Evolutionary conservation across 371 early-diverging fungal genomes (phyloP).

Genomic region (Batrachochytrium dendrobatidis): DNA sequence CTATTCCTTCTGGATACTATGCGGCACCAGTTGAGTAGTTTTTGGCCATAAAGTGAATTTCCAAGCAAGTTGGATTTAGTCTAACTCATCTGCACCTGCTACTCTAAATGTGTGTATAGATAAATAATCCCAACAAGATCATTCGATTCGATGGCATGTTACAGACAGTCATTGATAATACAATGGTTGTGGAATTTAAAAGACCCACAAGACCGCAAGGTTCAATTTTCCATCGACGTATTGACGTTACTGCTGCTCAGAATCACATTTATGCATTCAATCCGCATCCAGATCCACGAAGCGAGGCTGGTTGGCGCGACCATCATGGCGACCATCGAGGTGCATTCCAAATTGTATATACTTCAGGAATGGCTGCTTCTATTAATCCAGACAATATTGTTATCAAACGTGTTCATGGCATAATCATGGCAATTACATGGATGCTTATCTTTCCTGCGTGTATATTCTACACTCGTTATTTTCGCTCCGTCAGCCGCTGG

Average conservation of each 20-base stretch:
- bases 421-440: conserved; percentile 28
- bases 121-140: background rate
- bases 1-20: conserved; percentile 1
- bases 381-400: background rate
- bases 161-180: background rate
- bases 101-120: background rate
- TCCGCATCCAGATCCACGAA: conserved; percentile 3
- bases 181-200: background rate
- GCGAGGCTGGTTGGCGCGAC: background rate
- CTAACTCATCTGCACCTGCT: background rate
- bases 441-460: conserved; percentile 23
- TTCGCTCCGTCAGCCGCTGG: conserved; percentile 20
- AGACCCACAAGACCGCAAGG: background rate
- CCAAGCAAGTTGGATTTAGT: background rate
- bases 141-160: background rate
- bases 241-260: background rate
- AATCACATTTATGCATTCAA: background rate
- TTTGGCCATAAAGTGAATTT: background rate
- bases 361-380: background rate
- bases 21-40: conserved; percentile 5
- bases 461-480: conserved; percentile 26
- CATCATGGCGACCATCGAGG: conserved; percentile 14
- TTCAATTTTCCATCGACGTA: background rate
- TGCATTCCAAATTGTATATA: background rate
- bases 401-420: conserved; percentile 26